Base-by-base conservation (phyloP, 2,329 filamentous ascomycete species). In the Neonectria faginata region DNA sequence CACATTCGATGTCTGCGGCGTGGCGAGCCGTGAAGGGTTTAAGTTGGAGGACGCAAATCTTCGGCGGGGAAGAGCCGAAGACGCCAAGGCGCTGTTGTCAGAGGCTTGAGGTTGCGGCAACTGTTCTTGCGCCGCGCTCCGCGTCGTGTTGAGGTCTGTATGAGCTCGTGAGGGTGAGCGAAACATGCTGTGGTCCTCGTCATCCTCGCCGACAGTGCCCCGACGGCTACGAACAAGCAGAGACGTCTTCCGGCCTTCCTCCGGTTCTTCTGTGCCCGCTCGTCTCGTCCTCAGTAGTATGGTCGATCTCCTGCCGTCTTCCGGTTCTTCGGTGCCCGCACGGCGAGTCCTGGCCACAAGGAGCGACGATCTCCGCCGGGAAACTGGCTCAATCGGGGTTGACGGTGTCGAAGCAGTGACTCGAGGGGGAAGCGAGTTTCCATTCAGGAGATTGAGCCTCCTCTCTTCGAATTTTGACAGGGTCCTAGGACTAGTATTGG, bases 81-180 rank as follows among this genome's bases (percentile, higher is more conserved):
- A 62, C 14, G 55, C 58, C 29, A 60, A 27, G 4, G 55, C 11
- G 41, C 6, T 50, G 14, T 56, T 62, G 5, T 74, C 70, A 25
- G 62, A 18, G 8, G 41, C 25, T 36, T 83, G 75, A 11, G 62
- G 55, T 22, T 71, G 71, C 16, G 68, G 57, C 1, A 68, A 47
- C 29, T 73, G 73, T 45, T 79, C 76, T 27, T 73, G 72, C 14
- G 72, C 62, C n/a, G 67, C 62, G 41, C 63, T 61, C 45, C 76
- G 69, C 79, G 82, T 65, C 67, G 77, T 72, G 29, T 80, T 83
- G 57, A 84, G 81, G 64, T 91, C 88, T 0, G 87, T 89, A 39
- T 81, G 78, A 4, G 87, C 87, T 25, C 89, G 82, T 4, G 88
- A 89, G 1, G 87, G 86, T 2, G 84, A 81, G n/a, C 85, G 83